phyloP scores from a whole-genome alignment of 176 grass and related monocot species.

The Echinochloa phyllopogon region DNA sequence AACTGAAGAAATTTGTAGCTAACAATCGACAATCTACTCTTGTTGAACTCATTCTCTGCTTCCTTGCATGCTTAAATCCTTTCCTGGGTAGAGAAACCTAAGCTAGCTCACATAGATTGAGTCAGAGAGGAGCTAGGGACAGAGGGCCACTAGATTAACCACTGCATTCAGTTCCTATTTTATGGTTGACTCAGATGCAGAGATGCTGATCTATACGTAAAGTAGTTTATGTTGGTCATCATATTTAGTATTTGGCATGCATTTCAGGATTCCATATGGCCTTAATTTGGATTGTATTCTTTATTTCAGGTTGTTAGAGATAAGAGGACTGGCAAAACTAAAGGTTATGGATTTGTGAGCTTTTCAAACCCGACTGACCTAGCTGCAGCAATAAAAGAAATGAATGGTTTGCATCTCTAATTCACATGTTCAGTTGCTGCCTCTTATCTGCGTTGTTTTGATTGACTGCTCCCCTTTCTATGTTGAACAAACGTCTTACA shows the following conservation, averaged over 20 bases:
- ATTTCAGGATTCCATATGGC: constrained; percentile 9
- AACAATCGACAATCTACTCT: not conserved
- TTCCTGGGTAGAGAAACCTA: not conserved
- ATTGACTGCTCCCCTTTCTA: constrained; percentile 13
- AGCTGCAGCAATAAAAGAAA: constrained; percentile 95
- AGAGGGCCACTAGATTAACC: too few species aligned
- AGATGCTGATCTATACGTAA: constrained; percentile 15
- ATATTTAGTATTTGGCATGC: constrained; percentile 13
- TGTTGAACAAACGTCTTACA: constrained; percentile 36
- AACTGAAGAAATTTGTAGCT: not conserved
- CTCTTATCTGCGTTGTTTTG: constrained; percentile 20
- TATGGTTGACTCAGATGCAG: not conserved
- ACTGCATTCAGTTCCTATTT: not conserved
- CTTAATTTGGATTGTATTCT: constrained; percentile 19
- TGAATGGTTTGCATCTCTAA: constrained; percentile 76
- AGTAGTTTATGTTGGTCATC: not conserved
- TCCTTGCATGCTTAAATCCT: not conserved
- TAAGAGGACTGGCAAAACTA: constrained; percentile 96
- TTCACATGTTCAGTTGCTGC: constrained; percentile 7
- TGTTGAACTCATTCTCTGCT: not conserved
- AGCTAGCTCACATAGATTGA: not conserved
- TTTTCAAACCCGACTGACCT: constrained; percentile 93
- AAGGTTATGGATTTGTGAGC: constrained; percentile 97
- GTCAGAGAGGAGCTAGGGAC: not conserved
- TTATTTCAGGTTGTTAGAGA: constrained; percentile 86